These are phyloP conservation scores for Hansfordia pulvinata DNA, from an alignment of 2,329 filamentous ascomycete species.

Conservation along the genomic window DNA sequence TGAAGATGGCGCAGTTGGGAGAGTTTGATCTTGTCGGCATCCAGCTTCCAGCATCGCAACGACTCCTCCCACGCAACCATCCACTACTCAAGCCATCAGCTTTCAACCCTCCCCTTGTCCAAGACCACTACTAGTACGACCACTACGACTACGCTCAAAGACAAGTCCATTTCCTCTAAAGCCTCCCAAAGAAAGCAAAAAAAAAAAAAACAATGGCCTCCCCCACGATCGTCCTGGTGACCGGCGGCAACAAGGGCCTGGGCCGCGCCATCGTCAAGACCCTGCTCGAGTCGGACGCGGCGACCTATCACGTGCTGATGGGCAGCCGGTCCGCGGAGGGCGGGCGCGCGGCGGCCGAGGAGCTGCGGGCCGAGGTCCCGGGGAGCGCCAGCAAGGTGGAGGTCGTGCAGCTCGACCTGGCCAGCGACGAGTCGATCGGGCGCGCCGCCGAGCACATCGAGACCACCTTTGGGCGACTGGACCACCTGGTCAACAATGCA, in stretches of 20 bases:
- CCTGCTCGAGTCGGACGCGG: constrained; percentile 26
- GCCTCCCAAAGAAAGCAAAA: too few species aligned
- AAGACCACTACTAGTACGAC: too few species aligned
- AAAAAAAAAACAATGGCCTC: too few species aligned
- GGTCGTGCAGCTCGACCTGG: constrained; percentile 37
- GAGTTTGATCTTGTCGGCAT: too few species aligned
- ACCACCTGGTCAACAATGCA: constrained; percentile 44
- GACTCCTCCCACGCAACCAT: too few species aligned
- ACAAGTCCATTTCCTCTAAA: too few species aligned
- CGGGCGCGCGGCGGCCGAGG: constrained; percentile 29
- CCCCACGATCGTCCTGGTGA: constrained; percentile 43
- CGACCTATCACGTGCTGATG: constrained; percentile 40
- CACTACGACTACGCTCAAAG: too few species aligned
- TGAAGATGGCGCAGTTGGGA: too few species aligned
- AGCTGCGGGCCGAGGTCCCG: constrained; percentile 25
- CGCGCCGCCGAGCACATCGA: constrained; percentile 27
- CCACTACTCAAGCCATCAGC: too few species aligned
- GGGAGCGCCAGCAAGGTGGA: constrained; percentile 25
- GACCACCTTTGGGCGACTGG: constrained; percentile 27
- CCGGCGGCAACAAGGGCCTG: constrained; percentile 47
- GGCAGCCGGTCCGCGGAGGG: constrained; percentile 37
- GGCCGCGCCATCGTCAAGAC: constrained; percentile 44
- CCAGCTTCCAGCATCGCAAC: too few species aligned
- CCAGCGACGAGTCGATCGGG: constrained; percentile 35
- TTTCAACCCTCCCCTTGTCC: too few species aligned